Percentiles rank a stretch among this genome's conserved stretches.
phyloP scores from a whole-genome alignment of 148 eudicot species.

The Silene uniflora region DNA sequence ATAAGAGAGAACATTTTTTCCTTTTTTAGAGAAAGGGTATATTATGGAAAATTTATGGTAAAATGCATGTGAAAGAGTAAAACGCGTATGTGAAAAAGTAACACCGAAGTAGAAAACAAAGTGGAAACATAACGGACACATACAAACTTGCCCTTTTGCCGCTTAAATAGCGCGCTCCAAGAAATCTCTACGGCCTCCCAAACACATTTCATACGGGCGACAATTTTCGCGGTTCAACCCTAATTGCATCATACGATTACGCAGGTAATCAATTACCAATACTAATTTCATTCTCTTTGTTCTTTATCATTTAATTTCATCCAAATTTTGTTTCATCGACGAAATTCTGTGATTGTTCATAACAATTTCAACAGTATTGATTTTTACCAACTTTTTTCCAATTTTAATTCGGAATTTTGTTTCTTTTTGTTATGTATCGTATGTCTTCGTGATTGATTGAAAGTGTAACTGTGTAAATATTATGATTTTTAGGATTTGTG shows the following conservation, averaged over 20 bases:
- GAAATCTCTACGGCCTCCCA: not conserved
- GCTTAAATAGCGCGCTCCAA: not conserved
- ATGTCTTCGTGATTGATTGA: not conserved
- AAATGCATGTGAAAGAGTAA: no score
- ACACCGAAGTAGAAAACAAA: no score
- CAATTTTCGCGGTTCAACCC: not conserved
- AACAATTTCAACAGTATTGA: not conserved
- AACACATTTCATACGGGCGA: not conserved
- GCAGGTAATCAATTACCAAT: not conserved
- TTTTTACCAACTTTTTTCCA: not conserved
- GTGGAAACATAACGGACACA: not conserved
- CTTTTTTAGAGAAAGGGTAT: no score
- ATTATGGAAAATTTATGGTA: no score
- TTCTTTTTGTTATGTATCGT: not conserved
- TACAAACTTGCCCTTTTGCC: not conserved
- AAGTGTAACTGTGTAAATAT: not conserved
- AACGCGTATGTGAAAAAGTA: no score
- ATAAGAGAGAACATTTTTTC: no score
- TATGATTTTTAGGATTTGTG: not conserved
- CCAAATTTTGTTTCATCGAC: not conserved
- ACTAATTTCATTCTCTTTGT: not conserved
- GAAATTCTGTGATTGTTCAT: not conserved
- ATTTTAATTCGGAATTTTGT: not conserved
- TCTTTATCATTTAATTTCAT: not conserved
- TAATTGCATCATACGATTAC: not conserved